Percentiles rank a stretch among this genome's conserved stretches.
phyloP scores from a whole-genome alignment of 352 stramenopile species.

The Phytophthora palmivora region DNA sequence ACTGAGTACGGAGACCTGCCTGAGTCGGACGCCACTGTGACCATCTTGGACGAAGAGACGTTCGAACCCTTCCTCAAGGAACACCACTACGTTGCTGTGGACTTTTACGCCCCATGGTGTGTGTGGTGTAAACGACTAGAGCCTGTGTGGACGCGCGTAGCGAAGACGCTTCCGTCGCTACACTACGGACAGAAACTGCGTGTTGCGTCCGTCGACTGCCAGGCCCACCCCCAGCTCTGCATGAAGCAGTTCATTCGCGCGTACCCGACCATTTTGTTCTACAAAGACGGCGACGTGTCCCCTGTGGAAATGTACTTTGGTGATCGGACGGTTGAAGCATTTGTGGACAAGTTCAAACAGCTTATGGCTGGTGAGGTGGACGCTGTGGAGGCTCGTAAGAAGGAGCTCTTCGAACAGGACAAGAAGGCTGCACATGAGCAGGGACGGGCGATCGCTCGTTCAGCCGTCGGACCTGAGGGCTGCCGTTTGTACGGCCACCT shows the following conservation, averaged over 20 bases:
- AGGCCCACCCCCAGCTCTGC: constrained; percentile 93
- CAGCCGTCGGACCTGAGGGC: constrained; percentile 69
- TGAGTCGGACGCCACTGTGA: constrained; percentile 79
- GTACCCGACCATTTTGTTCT: constrained; percentile 97
- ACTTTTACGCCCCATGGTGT: constrained; percentile 97
- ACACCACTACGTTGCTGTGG: constrained; percentile 96
- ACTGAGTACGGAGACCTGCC: constrained; percentile 74
- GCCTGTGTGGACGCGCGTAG: constrained; percentile 96
- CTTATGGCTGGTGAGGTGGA: constrained; percentile 82
- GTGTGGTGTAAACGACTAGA: constrained; percentile 97
- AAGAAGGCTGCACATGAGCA: constrained; percentile 82
- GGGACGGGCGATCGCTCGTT: constrained; percentile 64
- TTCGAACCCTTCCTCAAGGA: constrained; percentile 94
- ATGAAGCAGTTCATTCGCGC: constrained; percentile 96
- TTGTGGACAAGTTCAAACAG: constrained; percentile 92
- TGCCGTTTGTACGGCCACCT: constrained; percentile 82
- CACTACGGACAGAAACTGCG: constrained; percentile 86
- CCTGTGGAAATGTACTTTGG: constrained; percentile 96
- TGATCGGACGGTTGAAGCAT: constrained; percentile 92
- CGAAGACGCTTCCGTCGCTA: constrained; percentile 88
- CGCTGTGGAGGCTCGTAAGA: constrained; percentile 85
- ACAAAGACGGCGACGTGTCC: constrained; percentile 92
- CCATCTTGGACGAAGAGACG: constrained; percentile 76
- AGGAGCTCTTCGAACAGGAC: constrained; percentile 94
- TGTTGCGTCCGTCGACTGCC: constrained; percentile 94